phyloP scores from a whole-genome alignment of 352 stramenopile species.

The Phytophthora nicotianae region DNA sequence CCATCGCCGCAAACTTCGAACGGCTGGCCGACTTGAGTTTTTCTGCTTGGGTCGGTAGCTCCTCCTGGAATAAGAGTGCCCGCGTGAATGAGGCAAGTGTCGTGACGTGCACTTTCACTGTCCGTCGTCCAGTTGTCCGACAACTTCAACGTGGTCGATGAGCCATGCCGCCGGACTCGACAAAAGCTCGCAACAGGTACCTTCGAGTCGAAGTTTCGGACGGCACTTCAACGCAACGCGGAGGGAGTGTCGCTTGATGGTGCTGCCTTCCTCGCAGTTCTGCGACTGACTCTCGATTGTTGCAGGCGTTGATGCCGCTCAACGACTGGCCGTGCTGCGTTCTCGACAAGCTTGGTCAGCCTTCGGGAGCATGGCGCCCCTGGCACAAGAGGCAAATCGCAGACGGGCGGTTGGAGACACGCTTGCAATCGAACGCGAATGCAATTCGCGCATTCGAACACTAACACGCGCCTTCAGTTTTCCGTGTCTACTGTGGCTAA shows the following conservation, averaged over 20 bases:
- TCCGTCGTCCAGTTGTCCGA: conserved; percentile 17
- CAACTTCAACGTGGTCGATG: conserved; percentile 20
- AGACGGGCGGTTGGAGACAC: conserved; percentile 9
- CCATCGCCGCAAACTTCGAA: neutral
- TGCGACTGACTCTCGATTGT: conserved; percentile 1
- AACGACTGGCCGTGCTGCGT: conserved; percentile 11
- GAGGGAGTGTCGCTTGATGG: conserved; percentile 8
- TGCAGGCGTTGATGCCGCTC: conserved; percentile 1
- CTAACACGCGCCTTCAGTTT: conserved; percentile 11
- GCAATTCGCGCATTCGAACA: conserved; percentile 13
- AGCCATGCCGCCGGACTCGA: conserved; percentile 22
- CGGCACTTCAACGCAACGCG: conserved; percentile 8
- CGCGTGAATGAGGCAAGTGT: conserved; percentile 4
- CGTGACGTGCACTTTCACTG: conserved; percentile 6
- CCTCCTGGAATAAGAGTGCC: neutral
- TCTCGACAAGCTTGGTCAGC: conserved; percentile 8
- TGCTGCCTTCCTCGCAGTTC: conserved; percentile 16
- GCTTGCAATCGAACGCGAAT: conserved; percentile 19
- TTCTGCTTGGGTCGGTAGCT: neutral
- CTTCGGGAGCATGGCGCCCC: neutral
- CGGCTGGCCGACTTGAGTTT: neutral
- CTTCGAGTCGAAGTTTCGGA: conserved; percentile 1
- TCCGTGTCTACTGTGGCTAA: conserved; percentile 8
- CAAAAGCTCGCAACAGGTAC: conserved; percentile 26
- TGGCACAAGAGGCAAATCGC: conserved; percentile 25